Conservation (phyloP, 108 stramenopile species). For the Nitzschia sp. region DNA sequence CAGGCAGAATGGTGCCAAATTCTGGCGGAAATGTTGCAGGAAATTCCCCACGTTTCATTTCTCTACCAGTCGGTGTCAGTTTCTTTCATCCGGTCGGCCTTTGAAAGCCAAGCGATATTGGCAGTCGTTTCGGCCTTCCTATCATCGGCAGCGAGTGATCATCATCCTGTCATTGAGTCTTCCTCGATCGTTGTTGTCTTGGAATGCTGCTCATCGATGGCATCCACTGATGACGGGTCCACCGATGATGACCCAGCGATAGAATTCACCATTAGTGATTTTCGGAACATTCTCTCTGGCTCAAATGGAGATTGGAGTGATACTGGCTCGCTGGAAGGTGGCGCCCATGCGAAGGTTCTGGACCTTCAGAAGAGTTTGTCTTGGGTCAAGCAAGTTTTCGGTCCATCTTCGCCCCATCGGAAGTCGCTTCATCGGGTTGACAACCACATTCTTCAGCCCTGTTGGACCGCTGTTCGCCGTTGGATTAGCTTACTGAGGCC, state of each 20-base stretch:
- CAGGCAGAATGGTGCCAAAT: not conserved
- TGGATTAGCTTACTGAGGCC: not conserved
- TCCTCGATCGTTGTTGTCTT: not conserved
- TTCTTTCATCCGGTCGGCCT: not conserved
- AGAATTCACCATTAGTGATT: not conserved
- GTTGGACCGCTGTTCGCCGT: not conserved
- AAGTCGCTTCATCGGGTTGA: not conserved
- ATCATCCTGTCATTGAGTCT: not conserved
- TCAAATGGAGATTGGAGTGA: not conserved
- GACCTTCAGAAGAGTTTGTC: not conserved
- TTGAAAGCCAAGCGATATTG: not conserved
- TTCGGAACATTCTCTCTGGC: not conserved
- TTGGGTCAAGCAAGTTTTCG: not conserved
- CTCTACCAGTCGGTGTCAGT: not conserved
- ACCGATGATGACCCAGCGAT: not conserved
- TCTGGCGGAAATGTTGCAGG: not conserved
- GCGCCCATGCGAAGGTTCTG: not conserved
- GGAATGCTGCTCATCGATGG: not conserved
- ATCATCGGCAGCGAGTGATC: not conserved
- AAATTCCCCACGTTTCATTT: not conserved
- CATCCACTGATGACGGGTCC: not conserved
- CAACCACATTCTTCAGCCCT: slow-evolving; percentile 1
- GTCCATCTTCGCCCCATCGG: not conserved
- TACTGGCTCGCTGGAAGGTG: not conserved
- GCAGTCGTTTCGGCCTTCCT: not conserved